phyloP scores from a whole-genome alignment of 441 rosid species.

The Macaranga tanarius region DNA sequence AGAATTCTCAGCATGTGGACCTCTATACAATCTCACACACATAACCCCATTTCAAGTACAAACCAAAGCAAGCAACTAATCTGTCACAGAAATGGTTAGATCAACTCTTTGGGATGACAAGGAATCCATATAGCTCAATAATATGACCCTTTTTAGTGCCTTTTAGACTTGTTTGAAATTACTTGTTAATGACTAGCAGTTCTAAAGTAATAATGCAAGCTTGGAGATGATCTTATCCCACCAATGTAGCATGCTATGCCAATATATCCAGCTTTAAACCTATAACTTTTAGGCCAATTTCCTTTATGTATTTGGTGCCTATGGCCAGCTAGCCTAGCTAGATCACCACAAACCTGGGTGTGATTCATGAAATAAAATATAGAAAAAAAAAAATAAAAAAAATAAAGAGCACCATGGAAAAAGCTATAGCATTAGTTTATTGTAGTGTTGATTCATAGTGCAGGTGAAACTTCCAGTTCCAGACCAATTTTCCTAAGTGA shows the following conservation, averaged over 20 bases:
- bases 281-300: not conserved
- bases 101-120: no score
- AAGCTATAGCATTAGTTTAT: no score
- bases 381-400: no score
- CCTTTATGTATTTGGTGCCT: no score
- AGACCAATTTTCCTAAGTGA: not conserved
- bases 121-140: not conserved
- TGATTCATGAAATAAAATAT: not conserved
- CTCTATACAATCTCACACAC: not conserved
- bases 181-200: no score
- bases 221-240: not conserved
- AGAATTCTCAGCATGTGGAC: constrained; percentile 22
- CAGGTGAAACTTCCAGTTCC: constrained; percentile 1
- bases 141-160: not conserved
- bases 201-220: no score
- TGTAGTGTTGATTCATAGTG: not conserved
- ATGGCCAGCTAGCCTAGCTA: no score
- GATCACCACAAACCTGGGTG: not conserved
- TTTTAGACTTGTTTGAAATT: no score
- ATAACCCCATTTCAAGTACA: no score
- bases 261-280: not conserved
- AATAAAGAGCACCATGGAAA: no score
- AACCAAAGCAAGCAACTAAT: no score
- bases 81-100: not conserved
- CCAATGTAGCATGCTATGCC: not conserved